Conservation (phyloP, 768 basidiomycete species). For the Pleurotus ostreatus region DNA sequence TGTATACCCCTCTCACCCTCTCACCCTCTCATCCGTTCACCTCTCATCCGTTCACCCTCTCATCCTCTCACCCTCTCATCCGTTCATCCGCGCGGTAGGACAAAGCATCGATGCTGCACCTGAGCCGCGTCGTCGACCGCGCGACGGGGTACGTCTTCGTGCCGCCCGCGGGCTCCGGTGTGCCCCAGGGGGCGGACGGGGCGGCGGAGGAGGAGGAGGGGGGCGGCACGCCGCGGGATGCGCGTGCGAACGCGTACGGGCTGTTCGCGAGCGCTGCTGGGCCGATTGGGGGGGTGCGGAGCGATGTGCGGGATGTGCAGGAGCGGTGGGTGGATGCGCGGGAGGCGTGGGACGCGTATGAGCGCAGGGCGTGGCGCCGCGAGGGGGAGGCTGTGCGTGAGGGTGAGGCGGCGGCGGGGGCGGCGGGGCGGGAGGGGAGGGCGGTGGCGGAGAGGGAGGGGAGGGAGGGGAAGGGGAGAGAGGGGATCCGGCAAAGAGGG, state of each 20-base stretch:
- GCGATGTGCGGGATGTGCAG: constrained; percentile 73
- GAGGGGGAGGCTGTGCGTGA: constrained; percentile 62
- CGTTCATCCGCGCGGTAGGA: constrained; percentile 47
- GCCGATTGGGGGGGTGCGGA: too few species aligned
- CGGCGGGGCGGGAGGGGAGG: too few species aligned
- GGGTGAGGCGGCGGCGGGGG: too few species aligned
- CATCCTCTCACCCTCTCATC: too few species aligned
- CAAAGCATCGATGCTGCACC: constrained; percentile 90
- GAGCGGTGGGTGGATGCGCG: constrained; percentile 91
- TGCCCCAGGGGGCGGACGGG: too few species aligned
- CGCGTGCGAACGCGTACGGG: too few species aligned
- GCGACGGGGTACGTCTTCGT: constrained; percentile 91
- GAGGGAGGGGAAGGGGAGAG: too few species aligned
- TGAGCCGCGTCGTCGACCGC: constrained; percentile 81
- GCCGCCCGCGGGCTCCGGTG: constrained; percentile 41
- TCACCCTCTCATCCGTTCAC: background rate
- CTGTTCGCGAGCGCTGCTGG: constrained; percentile 68
- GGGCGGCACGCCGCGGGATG: too few species aligned
- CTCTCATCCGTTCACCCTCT: background rate
- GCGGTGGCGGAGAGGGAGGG: too few species aligned
- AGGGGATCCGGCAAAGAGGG: too few species aligned
- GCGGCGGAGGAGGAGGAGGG: too few species aligned
- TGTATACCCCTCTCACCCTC: background rate
- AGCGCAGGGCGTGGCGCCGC: constrained; percentile 71
- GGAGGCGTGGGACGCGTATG: constrained; percentile 79